These are phyloP conservation scores for Penicillium diatomitis DNA, from an alignment of 495 filamentous ascomycete genomes.

Conservation along the genomic window DNA sequence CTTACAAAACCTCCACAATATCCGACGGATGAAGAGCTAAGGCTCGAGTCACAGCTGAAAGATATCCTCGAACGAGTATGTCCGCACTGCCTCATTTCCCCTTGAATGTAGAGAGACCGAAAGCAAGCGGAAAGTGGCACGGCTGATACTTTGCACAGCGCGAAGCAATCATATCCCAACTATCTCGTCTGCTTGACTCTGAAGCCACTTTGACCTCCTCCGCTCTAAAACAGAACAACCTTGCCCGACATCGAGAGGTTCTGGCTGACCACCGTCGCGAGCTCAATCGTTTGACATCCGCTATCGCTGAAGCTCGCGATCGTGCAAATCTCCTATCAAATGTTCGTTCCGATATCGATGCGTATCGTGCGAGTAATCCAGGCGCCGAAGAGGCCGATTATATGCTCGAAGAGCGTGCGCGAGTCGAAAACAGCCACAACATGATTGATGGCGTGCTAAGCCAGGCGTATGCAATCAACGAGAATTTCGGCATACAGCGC, in stretches of 20 bases:
- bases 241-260: conserved; percentile 84
- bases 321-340: conserved; percentile 85
- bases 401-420: conserved; percentile 83
- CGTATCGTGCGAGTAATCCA: conserved; percentile 75
- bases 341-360: conserved; percentile 84
- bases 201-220: conserved; percentile 84
- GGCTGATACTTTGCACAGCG: conserved; percentile 43
- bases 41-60: conserved; percentile 70
- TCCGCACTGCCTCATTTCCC: conserved; percentile 4
- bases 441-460: conserved; percentile 85
- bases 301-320: conserved; percentile 65
- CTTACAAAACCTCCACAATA: conserved; percentile 69
- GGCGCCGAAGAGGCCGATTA: conserved; percentile 82
- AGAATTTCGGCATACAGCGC: conserved; percentile 78
- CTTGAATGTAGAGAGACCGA: background rate
- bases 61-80: conserved; percentile 59
- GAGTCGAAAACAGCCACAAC: conserved; percentile 78
- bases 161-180: conserved; percentile 70
- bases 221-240: conserved; percentile 88
- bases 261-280: conserved; percentile 81
- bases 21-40: conserved; percentile 75
- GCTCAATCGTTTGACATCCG: conserved; percentile 57
- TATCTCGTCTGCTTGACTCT: conserved; percentile 84
- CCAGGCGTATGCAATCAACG: conserved; percentile 95
- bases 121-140: background rate